Evolutionary conservation across 2,329 filamentous ascomycete genomes (phyloP).

Genomic region (Arachnomyces sp.): DNA sequence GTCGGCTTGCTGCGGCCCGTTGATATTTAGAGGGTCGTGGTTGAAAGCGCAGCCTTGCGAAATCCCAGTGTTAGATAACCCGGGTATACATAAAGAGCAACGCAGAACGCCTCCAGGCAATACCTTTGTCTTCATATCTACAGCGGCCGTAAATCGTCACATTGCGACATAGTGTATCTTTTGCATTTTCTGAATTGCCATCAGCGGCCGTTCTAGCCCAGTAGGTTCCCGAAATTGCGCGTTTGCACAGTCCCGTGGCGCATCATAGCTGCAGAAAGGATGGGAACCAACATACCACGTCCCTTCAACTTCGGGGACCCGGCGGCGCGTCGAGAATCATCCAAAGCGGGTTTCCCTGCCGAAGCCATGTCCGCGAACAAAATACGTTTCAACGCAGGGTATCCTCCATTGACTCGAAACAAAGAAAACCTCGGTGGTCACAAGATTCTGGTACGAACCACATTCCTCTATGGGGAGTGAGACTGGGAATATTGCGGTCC

Average conservation of each 20-base stretch:
- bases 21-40: conserved; percentile 64
- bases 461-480: conserved; percentile 25
- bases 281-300: conserved; percentile 33
- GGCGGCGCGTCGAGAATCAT: conserved; percentile 37
- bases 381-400: conserved; percentile 28
- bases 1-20: conserved; percentile 31
- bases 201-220: no score
- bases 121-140: conserved; percentile 78
- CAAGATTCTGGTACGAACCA: conserved; percentile 22
- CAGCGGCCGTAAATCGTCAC: conserved; percentile 90
- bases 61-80: conserved; percentile 15
- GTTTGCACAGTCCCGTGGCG: background rate
- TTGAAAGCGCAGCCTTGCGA: conserved; percentile 67
- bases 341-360: conserved; percentile 34
- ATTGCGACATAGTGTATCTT: conserved; percentile 86
- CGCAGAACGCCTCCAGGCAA: conserved; percentile 5
- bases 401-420: conserved; percentile 33
- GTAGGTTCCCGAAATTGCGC: no score
- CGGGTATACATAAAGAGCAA: conserved; percentile 1
- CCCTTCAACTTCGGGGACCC: conserved; percentile 41
- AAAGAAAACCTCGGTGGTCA: conserved; percentile 21
- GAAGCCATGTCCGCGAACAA: conserved; percentile 36
- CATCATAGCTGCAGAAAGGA: background rate
- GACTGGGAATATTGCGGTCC: no score
- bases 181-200: conserved; percentile 55